These are phyloP conservation scores for Sugiyamaella castrensis DNA, from an alignment of 1,139 yeast species.

Conservation along the genomic window DNA sequence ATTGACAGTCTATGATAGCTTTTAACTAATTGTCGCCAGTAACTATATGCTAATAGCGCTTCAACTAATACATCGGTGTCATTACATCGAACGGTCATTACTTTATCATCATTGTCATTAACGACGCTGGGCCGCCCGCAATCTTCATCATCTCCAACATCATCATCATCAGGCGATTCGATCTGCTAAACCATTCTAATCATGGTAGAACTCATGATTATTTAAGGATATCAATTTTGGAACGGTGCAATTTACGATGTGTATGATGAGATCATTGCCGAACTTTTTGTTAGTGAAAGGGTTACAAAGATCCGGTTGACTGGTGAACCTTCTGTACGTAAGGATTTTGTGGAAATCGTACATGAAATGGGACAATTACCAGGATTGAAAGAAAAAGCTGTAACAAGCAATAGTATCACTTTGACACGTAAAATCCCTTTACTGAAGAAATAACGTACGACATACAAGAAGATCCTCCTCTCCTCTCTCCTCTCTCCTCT, in stretches of 20 bases:
- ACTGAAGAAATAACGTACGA: constrained; percentile 36
- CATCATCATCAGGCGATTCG: constrained; percentile 29
- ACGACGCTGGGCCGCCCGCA: too few relatives aligned
- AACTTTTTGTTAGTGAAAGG: constrained; percentile 45
- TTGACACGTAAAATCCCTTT: constrained; percentile 45
- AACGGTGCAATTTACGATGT: constrained; percentile 50
- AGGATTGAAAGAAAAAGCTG: constrained; percentile 47
- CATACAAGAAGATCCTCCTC: too few relatives aligned
- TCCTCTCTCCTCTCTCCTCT: too few relatives aligned
- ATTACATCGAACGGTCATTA: too few relatives aligned
- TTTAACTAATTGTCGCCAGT: too few relatives aligned
- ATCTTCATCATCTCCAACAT: too few relatives aligned
- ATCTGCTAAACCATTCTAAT: constrained; percentile 38
- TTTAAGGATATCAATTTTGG: constrained; percentile 49
- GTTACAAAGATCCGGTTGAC: constrained; percentile 49
- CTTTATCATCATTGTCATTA: too few relatives aligned
- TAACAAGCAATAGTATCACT: constrained; percentile 51
- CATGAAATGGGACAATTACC: constrained; percentile 37
- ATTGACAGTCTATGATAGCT: too few relatives aligned
- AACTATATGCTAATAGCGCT: too few relatives aligned
- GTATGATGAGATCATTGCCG: constrained; percentile 48
- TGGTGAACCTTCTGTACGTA: constrained; percentile 53
- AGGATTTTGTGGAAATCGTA: constrained; percentile 46
- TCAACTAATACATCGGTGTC: too few relatives aligned
- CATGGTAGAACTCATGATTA: constrained; percentile 47